Conservation (phyloP, 257 asterid species). For the Vinca minor region DNA sequence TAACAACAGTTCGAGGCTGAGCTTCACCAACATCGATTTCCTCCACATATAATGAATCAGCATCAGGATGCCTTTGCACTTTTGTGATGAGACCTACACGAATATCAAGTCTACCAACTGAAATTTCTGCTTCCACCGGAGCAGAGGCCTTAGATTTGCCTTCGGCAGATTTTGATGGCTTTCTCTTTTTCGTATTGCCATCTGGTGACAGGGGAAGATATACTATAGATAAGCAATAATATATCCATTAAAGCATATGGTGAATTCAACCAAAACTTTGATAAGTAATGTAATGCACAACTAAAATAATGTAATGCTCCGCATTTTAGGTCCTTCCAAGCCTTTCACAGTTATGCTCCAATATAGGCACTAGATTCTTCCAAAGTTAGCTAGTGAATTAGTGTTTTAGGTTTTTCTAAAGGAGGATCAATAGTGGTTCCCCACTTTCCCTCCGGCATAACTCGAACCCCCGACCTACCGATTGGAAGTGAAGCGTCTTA, state of each 20-base stretch:
- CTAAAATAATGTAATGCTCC: neutral
- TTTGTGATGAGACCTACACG: conserved; percentile 84
- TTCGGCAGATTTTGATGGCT: conserved; percentile 56
- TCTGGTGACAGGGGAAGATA: conserved; percentile 29
- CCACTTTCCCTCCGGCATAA: too few relatives aligned
- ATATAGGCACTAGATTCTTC: neutral
- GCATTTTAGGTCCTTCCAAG: neutral
- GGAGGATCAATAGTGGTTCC: too few relatives aligned
- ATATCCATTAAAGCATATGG: neutral
- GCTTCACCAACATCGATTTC: conserved; percentile 93
- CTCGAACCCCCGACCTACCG: too few relatives aligned
- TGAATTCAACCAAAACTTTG: conserved; percentile 1
- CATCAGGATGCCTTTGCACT: conserved; percentile 88
- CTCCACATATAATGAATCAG: conserved; percentile 91
- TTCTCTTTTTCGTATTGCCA: conserved; percentile 50
- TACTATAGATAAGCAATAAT: conserved; percentile 10
- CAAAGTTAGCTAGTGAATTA: neutral
- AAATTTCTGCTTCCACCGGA: conserved; percentile 47
- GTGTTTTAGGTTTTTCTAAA: too few relatives aligned
- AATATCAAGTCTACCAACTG: conserved; percentile 71
- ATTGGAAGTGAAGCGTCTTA: too few relatives aligned
- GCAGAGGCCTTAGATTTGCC: conserved; percentile 46
- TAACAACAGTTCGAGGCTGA: conserved; percentile 86
- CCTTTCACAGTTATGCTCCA: neutral
- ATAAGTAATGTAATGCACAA: neutral